These are phyloP conservation scores for Rhizophagus prolifer DNA, from an alignment of 192 early-diverging fungal genomes.

Conservation along the genomic window DNA sequence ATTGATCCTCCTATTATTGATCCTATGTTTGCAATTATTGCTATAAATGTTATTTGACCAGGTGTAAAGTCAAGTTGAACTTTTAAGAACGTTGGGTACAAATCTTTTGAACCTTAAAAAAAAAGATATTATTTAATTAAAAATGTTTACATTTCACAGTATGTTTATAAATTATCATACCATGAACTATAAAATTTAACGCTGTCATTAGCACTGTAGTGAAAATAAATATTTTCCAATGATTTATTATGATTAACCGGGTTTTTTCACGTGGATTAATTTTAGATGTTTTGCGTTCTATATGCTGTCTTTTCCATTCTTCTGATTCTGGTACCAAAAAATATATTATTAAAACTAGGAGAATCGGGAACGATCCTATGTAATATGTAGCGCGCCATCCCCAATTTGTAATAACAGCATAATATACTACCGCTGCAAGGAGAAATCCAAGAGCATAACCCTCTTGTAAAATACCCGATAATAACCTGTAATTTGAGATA, in stretches of 20 bases:
- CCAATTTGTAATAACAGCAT: constrained; percentile 48
- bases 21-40: constrained; percentile 60
- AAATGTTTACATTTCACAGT: neutral
- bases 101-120: constrained; percentile 54
- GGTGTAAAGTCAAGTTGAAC: constrained; percentile 57
- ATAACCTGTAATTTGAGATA: constrained; percentile 36
- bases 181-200: constrained; percentile 73
- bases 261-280: constrained; percentile 28
- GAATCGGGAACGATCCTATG: constrained; percentile 58
- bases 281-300: constrained; percentile 30
- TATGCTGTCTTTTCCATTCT: constrained; percentile 46
- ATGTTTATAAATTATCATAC: constrained; percentile 19
- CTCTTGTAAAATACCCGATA: constrained; percentile 74
- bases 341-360: constrained; percentile 58
- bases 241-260: constrained; percentile 32
- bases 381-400: constrained; percentile 74
- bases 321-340: constrained; percentile 66
- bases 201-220: constrained; percentile 57
- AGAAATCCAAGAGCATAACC: constrained; percentile 71
- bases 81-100: constrained; percentile 72
- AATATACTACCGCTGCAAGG: constrained; percentile 62
- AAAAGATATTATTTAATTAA: neutral
- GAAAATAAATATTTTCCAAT: constrained; percentile 57
- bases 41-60: constrained; percentile 57
- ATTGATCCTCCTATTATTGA: constrained; percentile 67